These are phyloP conservation scores for Chlorella sp. DNA, from an alignment of 139 green algal species.

Conservation along the genomic window DNA sequence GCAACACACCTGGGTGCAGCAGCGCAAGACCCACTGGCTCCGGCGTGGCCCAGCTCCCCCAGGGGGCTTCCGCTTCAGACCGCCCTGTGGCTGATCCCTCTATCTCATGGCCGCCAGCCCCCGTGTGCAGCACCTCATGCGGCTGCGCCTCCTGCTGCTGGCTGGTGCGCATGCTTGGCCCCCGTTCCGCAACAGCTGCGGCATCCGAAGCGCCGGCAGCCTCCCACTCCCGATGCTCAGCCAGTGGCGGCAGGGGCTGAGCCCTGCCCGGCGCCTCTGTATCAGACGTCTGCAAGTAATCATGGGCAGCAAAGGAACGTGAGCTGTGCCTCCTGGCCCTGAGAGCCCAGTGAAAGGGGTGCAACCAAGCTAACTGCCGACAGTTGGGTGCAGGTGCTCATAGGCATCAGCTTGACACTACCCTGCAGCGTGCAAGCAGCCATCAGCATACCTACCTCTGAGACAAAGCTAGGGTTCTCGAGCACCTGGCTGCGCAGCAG, in stretches of 20 bases:
- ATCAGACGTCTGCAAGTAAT: too few species aligned
- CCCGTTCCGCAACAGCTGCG: not conserved
- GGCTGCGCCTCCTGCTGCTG: not conserved
- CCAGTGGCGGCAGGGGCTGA: too few species aligned
- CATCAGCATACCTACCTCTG: not conserved
- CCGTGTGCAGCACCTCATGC: not conserved
- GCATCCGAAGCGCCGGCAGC: too few species aligned
- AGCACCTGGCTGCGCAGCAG: not conserved
- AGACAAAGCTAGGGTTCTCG: not conserved
- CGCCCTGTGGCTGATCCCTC: not conserved
- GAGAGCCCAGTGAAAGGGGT: too few species aligned
- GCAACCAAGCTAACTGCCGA: too few species aligned
- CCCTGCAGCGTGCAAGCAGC: not conserved
- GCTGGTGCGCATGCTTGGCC: not conserved
- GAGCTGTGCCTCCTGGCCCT: too few species aligned
- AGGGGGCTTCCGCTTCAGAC: not conserved
- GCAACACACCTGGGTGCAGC: conserved; percentile 3
- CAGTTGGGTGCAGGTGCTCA: too few species aligned
- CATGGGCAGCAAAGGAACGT: too few species aligned
- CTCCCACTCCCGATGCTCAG: too few species aligned
- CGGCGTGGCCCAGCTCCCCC: not conserved
- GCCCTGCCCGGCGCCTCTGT: too few species aligned
- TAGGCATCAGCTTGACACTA: too few species aligned
- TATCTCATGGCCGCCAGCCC: not conserved
- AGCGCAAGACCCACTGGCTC: not conserved